Evolutionary conservation across 2,329 filamentous ascomycete species (phyloP), one percentile per base, ranked within the genome.

Genomic region (Hymenoscyphus repandus): DNA sequence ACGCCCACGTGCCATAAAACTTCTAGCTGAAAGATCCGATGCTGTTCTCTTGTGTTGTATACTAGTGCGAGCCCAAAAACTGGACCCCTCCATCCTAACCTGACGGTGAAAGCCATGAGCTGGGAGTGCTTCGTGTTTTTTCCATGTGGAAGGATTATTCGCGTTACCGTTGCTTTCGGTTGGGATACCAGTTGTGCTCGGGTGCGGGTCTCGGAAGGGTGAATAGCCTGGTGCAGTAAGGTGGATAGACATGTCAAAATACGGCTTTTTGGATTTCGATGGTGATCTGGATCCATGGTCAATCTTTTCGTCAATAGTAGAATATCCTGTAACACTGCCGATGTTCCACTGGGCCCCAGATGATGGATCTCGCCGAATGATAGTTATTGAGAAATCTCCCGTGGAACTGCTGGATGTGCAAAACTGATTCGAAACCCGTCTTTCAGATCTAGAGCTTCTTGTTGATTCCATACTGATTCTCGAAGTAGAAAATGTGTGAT

Each of bases 261-360:
- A 62, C n/a, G 54, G 54, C 36, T 74, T 72, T 49, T 76, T 71
- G 2, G 65, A 43, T 27, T 40, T 52, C 33, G 64, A 61, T 45
- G 48, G 50, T n/a, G 36, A 32, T 42, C 34, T 54, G 38, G 22
- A 30, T 54, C 50, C 33, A 63, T 62, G 39, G 67, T 70, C 38
- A 32, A 54, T 49, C 40, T 39, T 41, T 36, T 59, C 51, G 13
- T 51, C 50, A 33, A 20, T 13, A 39, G 49, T 32, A 11, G 62
- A 58, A 17, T 47, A 39, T 22, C 64, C 63, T 45, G 75, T 76
- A 44, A 90, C 76, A 49, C 75, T 82, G 18, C 83, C 87, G 11
- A 90, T 77, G 62, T 90, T 90, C 85, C 86, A 90, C 66, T 90
- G 87, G 49, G 74, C 75, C 6, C 82, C 81, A 7, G 83, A 80